Evolutionary conservation across 768 basidiomycete species (phyloP).

Genomic region (Auricularia heimuer): DNA sequence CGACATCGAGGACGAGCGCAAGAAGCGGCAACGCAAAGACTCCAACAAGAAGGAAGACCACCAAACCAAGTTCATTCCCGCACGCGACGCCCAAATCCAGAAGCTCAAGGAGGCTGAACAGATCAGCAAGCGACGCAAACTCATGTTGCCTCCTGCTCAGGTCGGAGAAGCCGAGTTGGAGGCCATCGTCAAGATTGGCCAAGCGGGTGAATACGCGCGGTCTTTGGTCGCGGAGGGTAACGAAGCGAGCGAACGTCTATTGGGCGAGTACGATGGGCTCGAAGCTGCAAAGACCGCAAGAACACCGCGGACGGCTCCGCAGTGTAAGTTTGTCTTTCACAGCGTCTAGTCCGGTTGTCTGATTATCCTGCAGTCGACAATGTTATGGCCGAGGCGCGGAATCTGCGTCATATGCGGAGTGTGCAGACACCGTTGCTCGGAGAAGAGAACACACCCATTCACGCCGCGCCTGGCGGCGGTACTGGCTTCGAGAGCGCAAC

Average conservation of each 20-base stretch:
- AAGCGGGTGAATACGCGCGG: slow-evolving; percentile 82
- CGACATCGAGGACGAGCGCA: slow-evolving; percentile 86
- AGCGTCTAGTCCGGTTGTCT: neutral
- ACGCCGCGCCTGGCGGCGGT: slow-evolving; percentile 58
- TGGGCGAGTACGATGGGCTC: slow-evolving; percentile 89
- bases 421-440: slow-evolving; percentile 91
- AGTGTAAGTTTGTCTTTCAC: slow-evolving; percentile 50
- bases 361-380: slow-evolving; percentile 64
- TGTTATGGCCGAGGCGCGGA: slow-evolving; percentile 88
- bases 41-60: slow-evolving; percentile 27
- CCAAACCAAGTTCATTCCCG: slow-evolving; percentile 93
- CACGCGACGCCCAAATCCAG: slow-evolving; percentile 94
- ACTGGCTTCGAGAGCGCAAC: slow-evolving; percentile 95
- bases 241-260: slow-evolving; percentile 72
- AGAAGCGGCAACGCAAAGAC: slow-evolving; percentile 72
- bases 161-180: slow-evolving; percentile 92
- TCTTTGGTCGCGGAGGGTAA: slow-evolving; percentile 67
- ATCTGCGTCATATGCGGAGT: slow-evolving; percentile 87
- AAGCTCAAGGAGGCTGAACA: slow-evolving; percentile 96
- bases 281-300: slow-evolving; percentile 84
- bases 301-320: slow-evolving; percentile 89
- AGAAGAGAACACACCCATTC: slow-evolving; percentile 94
- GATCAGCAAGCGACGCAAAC: slow-evolving; percentile 76
- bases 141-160: slow-evolving; percentile 80
- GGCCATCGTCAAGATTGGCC: slow-evolving; percentile 97